Base-by-base conservation (phyloP, 805 yeast species). In the Cyberlindnera mississippiensis region DNA sequence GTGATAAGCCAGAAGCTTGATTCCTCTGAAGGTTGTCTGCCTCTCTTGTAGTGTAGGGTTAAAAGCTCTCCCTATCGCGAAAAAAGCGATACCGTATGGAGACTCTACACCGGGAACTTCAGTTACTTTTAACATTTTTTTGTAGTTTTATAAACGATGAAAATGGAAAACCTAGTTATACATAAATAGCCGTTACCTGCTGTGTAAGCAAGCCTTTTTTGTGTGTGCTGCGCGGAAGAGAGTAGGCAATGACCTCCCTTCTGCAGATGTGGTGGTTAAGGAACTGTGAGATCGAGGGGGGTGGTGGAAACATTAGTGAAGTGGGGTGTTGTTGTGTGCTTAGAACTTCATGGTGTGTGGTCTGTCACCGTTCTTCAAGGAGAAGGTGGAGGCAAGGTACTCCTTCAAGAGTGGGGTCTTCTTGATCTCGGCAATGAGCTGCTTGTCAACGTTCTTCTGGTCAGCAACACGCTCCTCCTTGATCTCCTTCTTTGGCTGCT, bases 341-440 rank as follows among this genome's bases (percentile, higher is more conserved):
- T 89, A 91, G 76, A 93, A 91, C 80, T 86, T 88, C 85, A 93
- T 88, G 71, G 85, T 82, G 76, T 91, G 99, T 67, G 98, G 99
- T 73, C 78, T 88, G 82, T 91, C 99, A 74, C 98, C 98, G 75
- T 78, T 82, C 86, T 88, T 90, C 75, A 91, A 82, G 62, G 96
- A 83, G 90, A 91, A 91, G 63, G 95, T 75, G 63, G 96, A 71
- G 61, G 96, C 85, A 68, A 91, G 82, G 87, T 91, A 91, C 76
- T 90, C 96, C 76, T 88, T 87, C 73, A 91, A 84, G 69, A 89
- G 79, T 70, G 97, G 95, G 63, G 96, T 89, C 82, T 89, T 85
- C 84, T 90, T 89, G 80, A 91, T 85, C 75, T 85, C 89, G 59
- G 93, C 72, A 67, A 93, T 76, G 68, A 91, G 78, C 69, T 95